Evolutionary conservation across 2,329 filamentous ascomycete genomes (phyloP).

Genomic region (Colletotrichum endophyticum): DNA sequence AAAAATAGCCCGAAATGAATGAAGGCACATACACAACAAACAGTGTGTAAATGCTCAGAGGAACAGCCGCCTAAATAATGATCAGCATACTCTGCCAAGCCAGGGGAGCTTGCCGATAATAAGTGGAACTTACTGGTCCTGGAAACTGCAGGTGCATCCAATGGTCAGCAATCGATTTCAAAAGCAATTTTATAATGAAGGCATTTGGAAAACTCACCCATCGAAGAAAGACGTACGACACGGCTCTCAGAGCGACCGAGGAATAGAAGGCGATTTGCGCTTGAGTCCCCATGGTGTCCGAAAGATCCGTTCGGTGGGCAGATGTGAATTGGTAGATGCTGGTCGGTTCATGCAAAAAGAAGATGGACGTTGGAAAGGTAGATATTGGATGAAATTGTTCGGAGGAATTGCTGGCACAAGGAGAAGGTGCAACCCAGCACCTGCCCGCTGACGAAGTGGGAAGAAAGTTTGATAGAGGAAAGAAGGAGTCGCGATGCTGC

Average conservation of each 20-base stretch:
- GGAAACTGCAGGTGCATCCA: constrained; percentile 24
- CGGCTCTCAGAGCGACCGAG: constrained; percentile 55
- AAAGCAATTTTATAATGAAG: background rate
- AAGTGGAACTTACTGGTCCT: constrained; percentile 29
- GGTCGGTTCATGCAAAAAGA: background rate
- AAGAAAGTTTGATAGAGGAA: background rate
- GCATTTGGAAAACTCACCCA: constrained; percentile 50
- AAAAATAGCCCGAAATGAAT: constrained; percentile 64
- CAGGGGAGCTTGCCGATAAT: background rate
- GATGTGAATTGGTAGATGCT: constrained; percentile 24
- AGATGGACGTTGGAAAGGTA: background rate
- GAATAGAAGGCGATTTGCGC: constrained; percentile 40
- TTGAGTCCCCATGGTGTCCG: constrained; percentile 31
- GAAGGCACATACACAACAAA: constrained; percentile 70
- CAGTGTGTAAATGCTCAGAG: constrained; percentile 54
- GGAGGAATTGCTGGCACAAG: background rate
- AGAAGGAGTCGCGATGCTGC: background rate
- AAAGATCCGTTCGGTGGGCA: background rate
- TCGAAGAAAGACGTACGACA: constrained; percentile 64
- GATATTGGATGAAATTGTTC: background rate
- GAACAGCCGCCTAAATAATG: constrained; percentile 22
- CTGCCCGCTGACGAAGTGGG: background rate
- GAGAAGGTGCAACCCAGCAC: background rate
- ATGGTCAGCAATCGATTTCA: background rate
- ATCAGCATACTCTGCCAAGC: background rate